Percentiles rank a stretch among this genome's conserved stretches.
These are phyloP conservation scores for Trichothecium roseum DNA, from an alignment of 2,329 filamentous ascomycete genomes.

Conservation along the genomic window DNA sequence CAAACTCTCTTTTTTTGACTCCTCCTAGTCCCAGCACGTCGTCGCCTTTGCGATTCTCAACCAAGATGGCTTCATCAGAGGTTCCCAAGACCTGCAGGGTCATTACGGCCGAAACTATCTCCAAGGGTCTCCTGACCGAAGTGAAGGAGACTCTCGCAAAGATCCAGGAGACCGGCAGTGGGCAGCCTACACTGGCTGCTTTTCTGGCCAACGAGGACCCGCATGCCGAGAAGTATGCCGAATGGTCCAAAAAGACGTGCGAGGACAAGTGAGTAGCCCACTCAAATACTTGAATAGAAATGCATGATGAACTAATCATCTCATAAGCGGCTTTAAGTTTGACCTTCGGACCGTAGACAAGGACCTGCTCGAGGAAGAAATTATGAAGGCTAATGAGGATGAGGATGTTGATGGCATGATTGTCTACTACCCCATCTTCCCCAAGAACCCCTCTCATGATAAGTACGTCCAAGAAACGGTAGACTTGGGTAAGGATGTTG, in stretches of 20 bases:
- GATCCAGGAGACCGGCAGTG: conserved; percentile 45
- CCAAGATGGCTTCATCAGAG: conserved; percentile 4
- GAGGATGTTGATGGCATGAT: conserved; percentile 75
- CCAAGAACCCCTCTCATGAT: conserved; percentile 69
- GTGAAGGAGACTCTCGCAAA: conserved; percentile 65
- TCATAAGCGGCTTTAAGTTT: conserved; percentile 75
- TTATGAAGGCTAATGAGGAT: conserved; percentile 78
- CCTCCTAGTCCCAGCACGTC: no score
- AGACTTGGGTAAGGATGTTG: conserved; percentile 83
- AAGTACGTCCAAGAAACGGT: conserved; percentile 95
- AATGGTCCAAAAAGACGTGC: conserved; percentile 96
- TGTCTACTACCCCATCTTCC: conserved; percentile 96
- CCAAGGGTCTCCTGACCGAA: conserved; percentile 69
- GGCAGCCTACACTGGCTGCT: conserved; percentile 69
- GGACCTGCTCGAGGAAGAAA: conserved; percentile 80
- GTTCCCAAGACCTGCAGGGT: conserved; percentile 77
- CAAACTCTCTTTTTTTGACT: no score
- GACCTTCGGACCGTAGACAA: conserved; percentile 75
- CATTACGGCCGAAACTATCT: conserved; percentile 77
- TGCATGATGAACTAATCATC: neutral
- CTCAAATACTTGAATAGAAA: conserved; percentile 4
- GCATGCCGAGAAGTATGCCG: conserved; percentile 84
- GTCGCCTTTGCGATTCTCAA: no score
- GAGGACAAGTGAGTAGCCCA: conserved; percentile 72
- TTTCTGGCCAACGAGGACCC: conserved; percentile 90